Conservation (phyloP, 768 basidiomycete species). For the Neoboletus subvelutipes region DNA sequence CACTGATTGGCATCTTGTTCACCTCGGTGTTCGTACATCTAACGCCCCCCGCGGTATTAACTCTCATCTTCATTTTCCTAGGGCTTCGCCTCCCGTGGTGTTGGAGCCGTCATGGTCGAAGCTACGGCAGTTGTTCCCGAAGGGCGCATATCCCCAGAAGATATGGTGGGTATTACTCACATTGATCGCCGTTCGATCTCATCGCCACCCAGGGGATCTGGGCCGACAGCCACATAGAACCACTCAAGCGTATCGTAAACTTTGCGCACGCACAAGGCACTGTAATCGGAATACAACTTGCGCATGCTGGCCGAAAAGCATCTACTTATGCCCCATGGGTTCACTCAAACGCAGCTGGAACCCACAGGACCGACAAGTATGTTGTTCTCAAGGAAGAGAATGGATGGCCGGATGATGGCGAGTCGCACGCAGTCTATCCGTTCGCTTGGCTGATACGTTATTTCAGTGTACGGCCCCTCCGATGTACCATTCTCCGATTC, state of each 20-base stretch:
- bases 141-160: constrained; percentile 75
- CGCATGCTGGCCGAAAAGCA: constrained; percentile 73
- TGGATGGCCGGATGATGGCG: constrained; percentile 72
- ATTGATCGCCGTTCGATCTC: background rate
- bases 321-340: constrained; percentile 72
- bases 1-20: constrained; percentile 83
- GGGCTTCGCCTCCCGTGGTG: constrained; percentile 70
- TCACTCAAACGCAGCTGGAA: constrained; percentile 35
- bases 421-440: constrained; percentile 3
- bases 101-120: constrained; percentile 69
- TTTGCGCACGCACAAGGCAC: constrained; percentile 72
- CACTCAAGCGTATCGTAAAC: constrained; percentile 67
- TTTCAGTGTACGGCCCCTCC: constrained; percentile 61
- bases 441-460: background rate
- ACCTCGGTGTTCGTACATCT: constrained; percentile 53
- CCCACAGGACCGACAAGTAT: constrained; percentile 29
- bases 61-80: constrained; percentile 19
- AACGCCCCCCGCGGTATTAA: background rate
- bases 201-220: constrained; percentile 54
- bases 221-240: constrained; percentile 72
- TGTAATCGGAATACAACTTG: constrained; percentile 75
- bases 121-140: constrained; percentile 74
- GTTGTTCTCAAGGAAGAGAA: constrained; percentile 49
- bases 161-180: constrained; percentile 47
- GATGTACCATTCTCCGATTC: constrained; percentile 50